Evolutionary conservation across 2,329 filamentous ascomycete genomes (phyloP).

Genomic region (Ilyonectria mors-panacis): DNA sequence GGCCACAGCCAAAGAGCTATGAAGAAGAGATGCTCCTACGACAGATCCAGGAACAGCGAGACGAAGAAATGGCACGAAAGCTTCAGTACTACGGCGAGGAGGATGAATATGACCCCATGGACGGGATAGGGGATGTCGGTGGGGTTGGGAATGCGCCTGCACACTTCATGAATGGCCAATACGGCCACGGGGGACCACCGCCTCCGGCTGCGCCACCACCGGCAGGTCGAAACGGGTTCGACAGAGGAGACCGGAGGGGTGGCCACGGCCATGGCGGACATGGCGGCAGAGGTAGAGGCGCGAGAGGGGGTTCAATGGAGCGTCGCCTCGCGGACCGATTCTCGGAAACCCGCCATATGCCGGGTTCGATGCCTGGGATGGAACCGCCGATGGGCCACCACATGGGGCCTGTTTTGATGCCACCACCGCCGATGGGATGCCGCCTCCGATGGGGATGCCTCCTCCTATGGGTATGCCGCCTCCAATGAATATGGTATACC

Average conservation of each 20-base stretch:
- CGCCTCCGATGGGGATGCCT: constrained; percentile 46
- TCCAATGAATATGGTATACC: constrained; percentile 24
- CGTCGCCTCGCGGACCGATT: constrained; percentile 67
- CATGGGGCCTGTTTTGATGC: constrained; percentile 42
- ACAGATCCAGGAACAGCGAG: constrained; percentile 62
- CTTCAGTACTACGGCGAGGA: constrained; percentile 55
- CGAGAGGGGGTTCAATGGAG: constrained; percentile 62
- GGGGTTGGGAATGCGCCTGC: constrained; percentile 62
- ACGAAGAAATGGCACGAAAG: constrained; percentile 55
- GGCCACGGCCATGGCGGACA: constrained; percentile 53
- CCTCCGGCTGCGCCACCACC: constrained; percentile 38
- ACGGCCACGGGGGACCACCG: constrained; percentile 55
- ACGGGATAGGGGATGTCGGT: constrained; percentile 54
- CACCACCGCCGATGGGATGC: constrained; percentile 47
- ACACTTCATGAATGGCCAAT: constrained; percentile 75
- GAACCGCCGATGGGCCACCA: constrained; percentile 39
- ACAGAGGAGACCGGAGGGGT: constrained; percentile 42
- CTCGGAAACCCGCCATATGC: constrained; percentile 58
- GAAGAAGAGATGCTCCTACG: constrained; percentile 65
- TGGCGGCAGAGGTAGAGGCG: constrained; percentile 60
- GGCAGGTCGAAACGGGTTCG: constrained; percentile 44
- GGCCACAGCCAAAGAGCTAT: constrained; percentile 52
- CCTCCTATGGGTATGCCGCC: constrained; percentile 48
- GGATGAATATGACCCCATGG: constrained; percentile 51
- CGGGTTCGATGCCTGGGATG: constrained; percentile 37